Conservation (phyloP, 73 alveolate species). For the Paramecium sexaurelia region DNA sequence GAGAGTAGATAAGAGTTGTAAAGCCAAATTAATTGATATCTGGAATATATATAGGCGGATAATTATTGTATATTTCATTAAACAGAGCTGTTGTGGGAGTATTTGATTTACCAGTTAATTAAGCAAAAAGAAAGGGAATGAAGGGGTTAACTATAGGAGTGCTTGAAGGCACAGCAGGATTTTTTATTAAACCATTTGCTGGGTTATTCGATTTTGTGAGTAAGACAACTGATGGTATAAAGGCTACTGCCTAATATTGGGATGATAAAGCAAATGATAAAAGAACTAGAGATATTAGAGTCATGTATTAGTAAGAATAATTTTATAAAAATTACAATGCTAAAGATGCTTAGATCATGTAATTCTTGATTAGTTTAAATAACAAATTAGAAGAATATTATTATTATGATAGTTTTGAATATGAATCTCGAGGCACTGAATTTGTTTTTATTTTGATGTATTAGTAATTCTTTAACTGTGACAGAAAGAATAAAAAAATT, state of each 20-base stretch:
- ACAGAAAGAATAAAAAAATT: neutral
- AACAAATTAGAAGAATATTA: neutral
- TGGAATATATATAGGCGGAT: slow-evolving; percentile 93
- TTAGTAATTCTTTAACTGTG: neutral
- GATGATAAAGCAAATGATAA: slow-evolving; percentile 72
- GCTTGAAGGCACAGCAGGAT: slow-evolving; percentile 95
- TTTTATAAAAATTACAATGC: neutral
- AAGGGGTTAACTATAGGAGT: slow-evolving; percentile 93
- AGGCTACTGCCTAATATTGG: slow-evolving; percentile 80
- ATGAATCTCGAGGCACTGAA: neutral
- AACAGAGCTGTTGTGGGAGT: slow-evolving; percentile 94
- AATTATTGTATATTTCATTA: slow-evolving; percentile 71
- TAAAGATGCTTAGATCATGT: slow-evolving; percentile 33
- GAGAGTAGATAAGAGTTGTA: slow-evolving; percentile 83
- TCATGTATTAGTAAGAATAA: slow-evolving; percentile 74
- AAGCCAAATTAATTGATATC: slow-evolving; percentile 90
- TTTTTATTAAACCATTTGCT: slow-evolving; percentile 89
- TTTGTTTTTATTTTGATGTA: neutral
- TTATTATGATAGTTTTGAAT: slow-evolving; percentile 47
- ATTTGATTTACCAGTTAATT: slow-evolving; percentile 90
- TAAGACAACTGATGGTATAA: slow-evolving; percentile 95
- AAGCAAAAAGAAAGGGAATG: slow-evolving; percentile 84
- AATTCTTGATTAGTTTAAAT: neutral
- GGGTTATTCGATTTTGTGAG: slow-evolving; percentile 94
- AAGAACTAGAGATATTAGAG: slow-evolving; percentile 87